Conservation (phyloP, 176 grass and related monocot species). For the Oropetium thomaeum region DNA sequence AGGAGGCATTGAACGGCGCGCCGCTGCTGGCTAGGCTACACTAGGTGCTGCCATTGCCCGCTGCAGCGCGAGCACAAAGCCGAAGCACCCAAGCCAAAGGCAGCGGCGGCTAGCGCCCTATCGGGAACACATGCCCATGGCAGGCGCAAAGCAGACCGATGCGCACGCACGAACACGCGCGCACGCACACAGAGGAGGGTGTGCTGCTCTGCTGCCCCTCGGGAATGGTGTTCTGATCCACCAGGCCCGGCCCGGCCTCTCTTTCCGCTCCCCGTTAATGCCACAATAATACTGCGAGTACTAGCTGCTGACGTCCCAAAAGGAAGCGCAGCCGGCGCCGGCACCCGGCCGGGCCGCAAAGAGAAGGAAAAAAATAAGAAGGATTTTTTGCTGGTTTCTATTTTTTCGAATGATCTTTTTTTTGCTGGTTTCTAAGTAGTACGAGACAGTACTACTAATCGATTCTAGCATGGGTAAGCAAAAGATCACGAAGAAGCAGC, state of each 20-base stretch:
- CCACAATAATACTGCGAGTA: background rate
- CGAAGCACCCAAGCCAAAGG: conserved; percentile 23
- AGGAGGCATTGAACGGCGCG: conserved; percentile 7
- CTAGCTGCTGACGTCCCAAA: conserved; percentile 13
- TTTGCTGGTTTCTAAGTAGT: background rate
- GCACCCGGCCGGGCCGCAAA: background rate
- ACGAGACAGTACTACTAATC: too few relatives aligned
- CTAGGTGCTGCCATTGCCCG: conserved; percentile 15
- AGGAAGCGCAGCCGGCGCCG: conserved; percentile 9
- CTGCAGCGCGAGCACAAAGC: conserved; percentile 45
- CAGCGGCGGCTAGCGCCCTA: background rate
- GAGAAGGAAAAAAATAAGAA: too few relatives aligned
- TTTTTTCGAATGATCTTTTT: too few relatives aligned
- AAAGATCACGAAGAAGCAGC: background rate
- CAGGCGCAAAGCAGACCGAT: background rate
- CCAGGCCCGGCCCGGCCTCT: background rate
- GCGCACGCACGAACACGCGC: background rate
- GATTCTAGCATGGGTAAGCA: background rate
- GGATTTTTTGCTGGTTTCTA: too few relatives aligned
- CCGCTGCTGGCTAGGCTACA: background rate
- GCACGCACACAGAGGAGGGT: conserved; percentile 11
- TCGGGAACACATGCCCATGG: conserved; percentile 43
- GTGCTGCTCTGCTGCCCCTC: conserved; percentile 8
- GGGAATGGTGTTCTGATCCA: conserved; percentile 48
- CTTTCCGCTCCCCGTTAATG: conserved; percentile 32